Base-by-base conservation (phyloP, 164 flowering plant species). In the Macadamia integrifolia region DNA sequence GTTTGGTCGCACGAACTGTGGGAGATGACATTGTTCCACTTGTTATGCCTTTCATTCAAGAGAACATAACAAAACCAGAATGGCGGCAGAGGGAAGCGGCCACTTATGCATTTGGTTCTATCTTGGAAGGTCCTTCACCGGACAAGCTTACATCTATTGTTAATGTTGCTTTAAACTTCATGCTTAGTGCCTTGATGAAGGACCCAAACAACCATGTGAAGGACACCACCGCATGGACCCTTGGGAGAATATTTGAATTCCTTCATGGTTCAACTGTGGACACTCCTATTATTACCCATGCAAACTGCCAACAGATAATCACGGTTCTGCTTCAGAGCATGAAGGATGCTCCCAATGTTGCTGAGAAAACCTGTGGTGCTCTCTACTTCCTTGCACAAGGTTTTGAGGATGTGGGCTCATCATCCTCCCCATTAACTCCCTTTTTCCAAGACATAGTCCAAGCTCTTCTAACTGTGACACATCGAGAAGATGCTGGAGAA, bases 61-160 rank as follows among this genome's bases (percentile, higher is more conserved):
- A 84, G 73, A 87, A 86, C 69, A 87, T 87, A 61, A 63, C 88
- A 64, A 84, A 85, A 74, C 76, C 84, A 43, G 89, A 86, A 59
- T 87, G 89, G 89, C 83, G 89, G 66, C 85, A 84, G 48, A 73
- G 92, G 68, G 92, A 87, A 74, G 92, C 87, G 23, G 92, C 89
- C 8, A 85, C 89, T 3, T 87, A 85, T 75, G 92, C 92, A 7
- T 87, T 87, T 74, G 92, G 92, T 61, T 87, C 92, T 30, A 84
- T 87, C 49, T 68, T 87, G 79, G 92, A 86, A 66, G 89, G 92
- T 14, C 89, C 92, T 61, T 83, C 86, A 1, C 89, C 92, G 43
- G 88, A 85, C 60, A 87, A 87, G 75, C 69, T 87, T 50, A 73
- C 75, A 6, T 70, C 83, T 18, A 64, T 83, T 69, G 89, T 86